Percentiles rank a stretch among this genome's conserved stretches.
Evolutionary conservation across 2,329 filamentous ascomycete species (phyloP).

Genomic region (Penicillium sp.): DNA sequence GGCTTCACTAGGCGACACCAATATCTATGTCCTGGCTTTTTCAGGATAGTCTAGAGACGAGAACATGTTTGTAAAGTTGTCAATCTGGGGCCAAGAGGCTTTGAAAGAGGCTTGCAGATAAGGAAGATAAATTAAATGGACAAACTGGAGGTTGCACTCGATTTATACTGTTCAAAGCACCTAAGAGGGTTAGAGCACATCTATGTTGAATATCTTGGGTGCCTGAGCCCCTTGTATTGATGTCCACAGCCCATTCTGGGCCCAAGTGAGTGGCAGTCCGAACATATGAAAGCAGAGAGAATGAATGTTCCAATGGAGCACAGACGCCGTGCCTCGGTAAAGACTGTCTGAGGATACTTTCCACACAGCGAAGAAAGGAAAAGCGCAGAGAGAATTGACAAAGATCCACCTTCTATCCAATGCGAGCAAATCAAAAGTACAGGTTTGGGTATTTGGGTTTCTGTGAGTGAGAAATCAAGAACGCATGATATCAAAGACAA

Average conservation of each 20-base stretch:
- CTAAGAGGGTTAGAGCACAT: not conserved
- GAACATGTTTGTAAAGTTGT: too few relatives aligned
- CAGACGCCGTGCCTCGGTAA: not conserved
- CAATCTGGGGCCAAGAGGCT: too few relatives aligned
- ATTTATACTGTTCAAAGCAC: too few relatives aligned
- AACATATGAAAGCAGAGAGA: not conserved
- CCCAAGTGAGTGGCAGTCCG: not conserved
- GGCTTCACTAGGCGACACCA: too few relatives aligned
- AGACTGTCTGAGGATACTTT: not conserved
- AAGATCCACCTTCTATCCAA: slow-evolving; percentile 22
- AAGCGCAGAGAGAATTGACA: not conserved
- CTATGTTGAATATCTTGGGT: slow-evolving; percentile 10
- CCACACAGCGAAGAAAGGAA: not conserved
- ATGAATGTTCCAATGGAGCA: not conserved
- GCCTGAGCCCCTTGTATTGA: slow-evolving; percentile 1
- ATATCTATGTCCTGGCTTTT: too few relatives aligned
- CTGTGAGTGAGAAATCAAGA: slow-evolving; percentile 13
- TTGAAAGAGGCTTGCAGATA: too few relatives aligned
- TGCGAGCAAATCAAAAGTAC: slow-evolving; percentile 9
- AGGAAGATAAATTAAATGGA: too few relatives aligned
- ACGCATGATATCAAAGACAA: slow-evolving; percentile 5
- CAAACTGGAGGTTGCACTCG: too few relatives aligned
- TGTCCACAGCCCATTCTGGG: not conserved
- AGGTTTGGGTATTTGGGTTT: slow-evolving; percentile 23
- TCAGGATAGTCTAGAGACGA: too few relatives aligned